Conservation (phyloP, 2,329 filamentous ascomycete genomes). For the Claviceps arundinis region DNA sequence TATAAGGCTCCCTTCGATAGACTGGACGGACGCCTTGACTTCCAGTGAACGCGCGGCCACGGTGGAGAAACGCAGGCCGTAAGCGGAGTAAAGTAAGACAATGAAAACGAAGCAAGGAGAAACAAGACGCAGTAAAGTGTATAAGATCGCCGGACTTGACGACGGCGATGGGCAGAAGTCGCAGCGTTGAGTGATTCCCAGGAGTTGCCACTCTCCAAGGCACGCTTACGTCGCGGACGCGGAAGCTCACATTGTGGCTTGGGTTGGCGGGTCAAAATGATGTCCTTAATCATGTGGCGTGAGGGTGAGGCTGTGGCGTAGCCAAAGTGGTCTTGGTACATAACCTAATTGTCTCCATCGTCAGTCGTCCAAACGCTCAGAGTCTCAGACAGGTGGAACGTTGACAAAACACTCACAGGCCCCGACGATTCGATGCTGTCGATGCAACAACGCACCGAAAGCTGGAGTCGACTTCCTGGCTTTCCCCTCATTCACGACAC, state of each 20-base stretch:
- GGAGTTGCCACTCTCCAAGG: too few relatives aligned
- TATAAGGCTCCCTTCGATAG: not conserved
- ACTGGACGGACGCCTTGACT: not conserved
- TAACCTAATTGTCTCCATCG: too few relatives aligned
- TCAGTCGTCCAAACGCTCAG: not conserved
- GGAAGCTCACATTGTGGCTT: too few relatives aligned
- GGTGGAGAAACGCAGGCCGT: not conserved
- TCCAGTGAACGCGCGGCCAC: not conserved
- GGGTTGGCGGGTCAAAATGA: too few relatives aligned
- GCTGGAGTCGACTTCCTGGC: not conserved
- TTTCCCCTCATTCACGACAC: not conserved
- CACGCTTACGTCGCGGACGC: too few relatives aligned
- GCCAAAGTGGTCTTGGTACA: too few relatives aligned
- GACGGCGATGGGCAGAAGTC: constrained; percentile 5
- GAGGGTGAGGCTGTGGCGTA: too few relatives aligned
- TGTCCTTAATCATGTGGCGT: too few relatives aligned
- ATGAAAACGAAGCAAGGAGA: not conserved
- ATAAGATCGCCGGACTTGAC: not conserved
- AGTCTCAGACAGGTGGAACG: not conserved
- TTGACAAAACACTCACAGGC: too few relatives aligned
- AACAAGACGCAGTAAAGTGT: not conserved
- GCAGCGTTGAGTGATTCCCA: too few relatives aligned
- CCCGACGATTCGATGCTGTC: not conserved
- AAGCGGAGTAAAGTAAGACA: not conserved
- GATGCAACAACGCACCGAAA: not conserved